Percentiles rank a stretch among this genome's conserved stretches.
Conservation (phyloP, 1,284 basidiomycete species). For the Exsudoporus floridanus region DNA sequence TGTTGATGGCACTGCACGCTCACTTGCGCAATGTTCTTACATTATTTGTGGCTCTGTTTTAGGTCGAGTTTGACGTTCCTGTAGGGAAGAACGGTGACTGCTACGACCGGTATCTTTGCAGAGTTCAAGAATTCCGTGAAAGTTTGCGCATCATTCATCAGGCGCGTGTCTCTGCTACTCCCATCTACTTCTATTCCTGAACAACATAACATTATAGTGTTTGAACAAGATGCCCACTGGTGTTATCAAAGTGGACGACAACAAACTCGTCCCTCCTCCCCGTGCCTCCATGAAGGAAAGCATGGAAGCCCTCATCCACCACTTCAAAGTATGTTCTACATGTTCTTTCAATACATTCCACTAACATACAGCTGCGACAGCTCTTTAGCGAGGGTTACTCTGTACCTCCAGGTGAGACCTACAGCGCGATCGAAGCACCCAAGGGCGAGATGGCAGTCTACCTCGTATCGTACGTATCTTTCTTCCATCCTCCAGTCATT, state of each 20-base stretch:
- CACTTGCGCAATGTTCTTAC: background rate
- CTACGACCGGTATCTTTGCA: constrained; percentile 94
- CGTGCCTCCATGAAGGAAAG: constrained; percentile 98
- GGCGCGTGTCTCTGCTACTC: constrained; percentile 34
- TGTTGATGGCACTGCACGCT: constrained; percentile 9
- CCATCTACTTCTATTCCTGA: background rate
- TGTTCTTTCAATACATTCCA: constrained; percentile 1
- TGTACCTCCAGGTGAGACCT: constrained; percentile 97
- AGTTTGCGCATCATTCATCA: constrained; percentile 88
- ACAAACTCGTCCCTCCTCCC: constrained; percentile 97
- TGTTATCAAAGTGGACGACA: constrained; percentile 93
- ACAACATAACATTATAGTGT: constrained; percentile 50
- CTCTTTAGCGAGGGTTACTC: constrained; percentile 97
- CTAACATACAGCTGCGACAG: constrained; percentile 37
- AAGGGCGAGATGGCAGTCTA: constrained; percentile 99
- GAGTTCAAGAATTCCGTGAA: constrained; percentile 98
- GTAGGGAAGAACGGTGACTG: constrained; percentile 97
- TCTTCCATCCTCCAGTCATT: background rate
- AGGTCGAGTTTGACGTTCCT: constrained; percentile 97
- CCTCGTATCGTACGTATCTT: constrained; percentile 73
- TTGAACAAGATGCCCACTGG: constrained; percentile 97
- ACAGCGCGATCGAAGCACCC: constrained; percentile 96
- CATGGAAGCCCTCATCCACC: constrained; percentile 97
- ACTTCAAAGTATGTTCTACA: constrained; percentile 77
- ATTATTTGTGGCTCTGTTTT: background rate